Conservation (phyloP, 495 filamentous ascomycete species). For the Aspergillus coremiiformis region DNA sequence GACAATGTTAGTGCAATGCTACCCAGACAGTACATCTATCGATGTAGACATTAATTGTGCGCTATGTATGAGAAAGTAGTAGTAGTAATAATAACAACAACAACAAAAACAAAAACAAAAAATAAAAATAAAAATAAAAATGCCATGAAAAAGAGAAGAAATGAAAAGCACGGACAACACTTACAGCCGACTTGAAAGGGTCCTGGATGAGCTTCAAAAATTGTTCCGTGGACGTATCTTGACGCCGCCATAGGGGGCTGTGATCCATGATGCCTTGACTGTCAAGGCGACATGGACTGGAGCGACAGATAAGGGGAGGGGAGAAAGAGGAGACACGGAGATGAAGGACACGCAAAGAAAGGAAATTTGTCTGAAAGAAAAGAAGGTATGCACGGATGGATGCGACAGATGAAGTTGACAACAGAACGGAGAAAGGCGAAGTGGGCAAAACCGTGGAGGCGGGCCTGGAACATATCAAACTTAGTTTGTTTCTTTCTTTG, state of each 20-base stretch:
- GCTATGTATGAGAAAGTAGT: not conserved
- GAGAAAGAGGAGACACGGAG: conserved; percentile 5
- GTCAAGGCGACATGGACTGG: conserved; percentile 21
- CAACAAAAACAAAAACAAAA: too few species aligned
- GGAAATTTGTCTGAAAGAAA: conserved; percentile 1
- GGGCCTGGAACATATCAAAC: conserved; percentile 12
- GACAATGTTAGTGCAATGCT: conserved; percentile 6
- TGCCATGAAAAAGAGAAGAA: too few species aligned
- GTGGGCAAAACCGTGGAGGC: conserved; percentile 12
- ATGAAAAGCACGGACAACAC: conserved; percentile 10
- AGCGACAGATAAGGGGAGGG: conserved; percentile 2
- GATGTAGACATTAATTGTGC: not conserved
- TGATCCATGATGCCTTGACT: conserved; percentile 25
- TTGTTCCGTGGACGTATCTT: conserved; percentile 24
- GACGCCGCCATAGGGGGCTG: conserved; percentile 17
- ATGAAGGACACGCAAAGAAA: conserved; percentile 9
- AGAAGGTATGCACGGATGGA: not conserved
- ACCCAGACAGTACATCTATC: not conserved
- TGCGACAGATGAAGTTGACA: conserved; percentile 8
- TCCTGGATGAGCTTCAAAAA: conserved; percentile 43
- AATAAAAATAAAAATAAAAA: too few species aligned
- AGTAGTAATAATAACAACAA: too few species aligned
- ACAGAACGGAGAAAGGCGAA: conserved; percentile 17
- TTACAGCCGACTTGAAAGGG: conserved; percentile 41
- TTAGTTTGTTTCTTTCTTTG: not conserved